phyloP scores from a whole-genome alignment of 1,284 basidiomycete species.

The Cutaneotrichosporon cavernicola region DNA sequence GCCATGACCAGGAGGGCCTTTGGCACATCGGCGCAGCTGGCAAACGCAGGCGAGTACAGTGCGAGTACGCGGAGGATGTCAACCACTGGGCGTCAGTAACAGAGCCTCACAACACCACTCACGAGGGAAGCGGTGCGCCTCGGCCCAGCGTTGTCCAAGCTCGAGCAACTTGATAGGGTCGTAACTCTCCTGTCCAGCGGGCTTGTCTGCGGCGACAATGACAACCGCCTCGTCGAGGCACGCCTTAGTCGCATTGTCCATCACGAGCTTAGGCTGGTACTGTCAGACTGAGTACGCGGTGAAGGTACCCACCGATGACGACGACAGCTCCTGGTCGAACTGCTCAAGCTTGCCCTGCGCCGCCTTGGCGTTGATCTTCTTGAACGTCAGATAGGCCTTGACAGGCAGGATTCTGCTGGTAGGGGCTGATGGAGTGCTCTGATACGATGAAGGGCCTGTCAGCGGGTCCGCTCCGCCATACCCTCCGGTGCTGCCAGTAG shows the following conservation, averaged over 20 bases:
- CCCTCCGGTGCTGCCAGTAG: conserved; percentile 17
- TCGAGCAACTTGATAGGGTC: conserved; percentile 66
- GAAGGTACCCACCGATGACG: conserved; percentile 32
- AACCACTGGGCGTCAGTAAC: conserved; percentile 61
- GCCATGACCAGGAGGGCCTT: conserved; percentile 66
- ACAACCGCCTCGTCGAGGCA: conserved; percentile 18
- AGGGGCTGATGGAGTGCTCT: conserved; percentile 35
- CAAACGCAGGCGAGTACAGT: conserved; percentile 60
- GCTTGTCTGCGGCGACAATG: conserved; percentile 20
- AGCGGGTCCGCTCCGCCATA: conserved; percentile 38
- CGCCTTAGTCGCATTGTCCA: conserved; percentile 60
- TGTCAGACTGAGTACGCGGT: background rate
- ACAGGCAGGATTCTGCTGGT: conserved; percentile 56
- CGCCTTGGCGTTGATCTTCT: conserved; percentile 81
- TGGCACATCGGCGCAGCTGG: conserved; percentile 57
- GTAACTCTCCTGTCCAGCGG: conserved; percentile 36
- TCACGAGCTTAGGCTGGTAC: conserved; percentile 65
- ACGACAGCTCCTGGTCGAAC: conserved; percentile 68
- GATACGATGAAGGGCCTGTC: conserved; percentile 44
- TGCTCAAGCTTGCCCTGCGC: conserved; percentile 81
- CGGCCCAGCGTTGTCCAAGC: conserved; percentile 76
- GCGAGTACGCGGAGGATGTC: conserved; percentile 78
- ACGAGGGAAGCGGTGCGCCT: conserved; percentile 71
- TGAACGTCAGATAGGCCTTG: conserved; percentile 66
- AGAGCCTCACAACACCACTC: background rate